A percentile compares a stretch with the other conserved stretches of the same genome.
Conservation (phyloP, 2,329 filamentous ascomycete genomes). For the Phialocephala sp. region DNA sequence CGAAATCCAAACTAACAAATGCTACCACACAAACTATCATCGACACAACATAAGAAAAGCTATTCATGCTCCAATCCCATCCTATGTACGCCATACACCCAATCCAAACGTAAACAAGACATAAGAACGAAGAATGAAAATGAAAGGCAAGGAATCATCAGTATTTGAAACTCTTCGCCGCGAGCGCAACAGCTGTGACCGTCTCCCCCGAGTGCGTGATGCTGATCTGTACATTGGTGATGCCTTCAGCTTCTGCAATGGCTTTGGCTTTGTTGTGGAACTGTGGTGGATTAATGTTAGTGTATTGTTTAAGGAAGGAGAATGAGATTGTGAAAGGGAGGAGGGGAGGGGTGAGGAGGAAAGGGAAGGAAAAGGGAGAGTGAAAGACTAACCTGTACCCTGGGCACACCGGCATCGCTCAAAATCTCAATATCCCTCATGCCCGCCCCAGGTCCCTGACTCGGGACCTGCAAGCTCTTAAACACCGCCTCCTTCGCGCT, state of each 20-base stretch:
- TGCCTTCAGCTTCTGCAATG: not conserved
- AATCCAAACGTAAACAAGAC: not conserved
- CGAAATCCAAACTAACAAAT: not conserved
- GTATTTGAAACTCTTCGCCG: not conserved
- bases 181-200: slow-evolving; percentile 3
- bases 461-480: slow-evolving; percentile 87
- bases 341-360: no score
- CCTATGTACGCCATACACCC: not conserved
- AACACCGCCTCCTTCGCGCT: slow-evolving; percentile 97
- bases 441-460: slow-evolving; percentile 83
- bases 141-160: not conserved
- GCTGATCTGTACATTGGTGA: not conserved
- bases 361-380: not conserved
- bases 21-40: not conserved
- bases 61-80: not conserved
- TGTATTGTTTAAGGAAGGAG: no score
- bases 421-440: slow-evolving; percentile 92
- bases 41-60: not conserved
- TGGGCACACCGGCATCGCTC: slow-evolving; percentile 58
- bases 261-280: slow-evolving; percentile 3
- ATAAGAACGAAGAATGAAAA: not conserved
- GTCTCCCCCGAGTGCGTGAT: slow-evolving; percentile 2
- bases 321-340: not conserved
- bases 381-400: slow-evolving; percentile 1
- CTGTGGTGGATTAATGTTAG: not conserved